Evolutionary conservation across 176 grass and related monocot genomes (phyloP).

Genomic region (Cenchrus purpureus): DNA sequence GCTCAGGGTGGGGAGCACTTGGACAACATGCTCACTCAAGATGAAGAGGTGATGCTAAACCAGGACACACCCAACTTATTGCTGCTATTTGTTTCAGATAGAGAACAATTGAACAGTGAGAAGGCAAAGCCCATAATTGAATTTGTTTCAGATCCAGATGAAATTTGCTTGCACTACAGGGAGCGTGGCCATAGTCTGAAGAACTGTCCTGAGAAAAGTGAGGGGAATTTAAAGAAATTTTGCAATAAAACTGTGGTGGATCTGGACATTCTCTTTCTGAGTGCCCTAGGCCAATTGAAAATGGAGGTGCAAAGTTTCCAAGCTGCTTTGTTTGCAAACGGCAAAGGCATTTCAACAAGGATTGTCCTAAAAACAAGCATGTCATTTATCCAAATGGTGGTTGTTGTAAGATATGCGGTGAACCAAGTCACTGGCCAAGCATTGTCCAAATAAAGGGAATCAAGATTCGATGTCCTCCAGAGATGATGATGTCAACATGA

Average conservation of each 20-base stretch:
- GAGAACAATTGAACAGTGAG: no score
- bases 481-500: conserved; percentile 34
- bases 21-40: no score
- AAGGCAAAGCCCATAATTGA: no score
- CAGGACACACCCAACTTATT: no score
- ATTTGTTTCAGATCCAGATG: no score
- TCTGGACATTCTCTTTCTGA: conserved; percentile 79
- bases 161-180: conserved; percentile 84
- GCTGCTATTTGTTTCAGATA: no score
- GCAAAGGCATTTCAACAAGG: conserved; percentile 79
- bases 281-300: conserved; percentile 71
- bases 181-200: conserved; percentile 84
- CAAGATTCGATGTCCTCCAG: conserved; percentile 40
- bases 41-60: no score
- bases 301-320: conserved; percentile 89
- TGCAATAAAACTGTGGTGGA: conserved; percentile 91
- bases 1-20: no score
- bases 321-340: conserved; percentile 92
- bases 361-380: conserved; percentile 82
- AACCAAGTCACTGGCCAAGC: conserved; percentile 91
- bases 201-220: conserved; percentile 84
- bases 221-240: conserved; percentile 63
- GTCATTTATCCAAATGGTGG: conserved; percentile 98
- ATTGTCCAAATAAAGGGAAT: conserved; percentile 73
- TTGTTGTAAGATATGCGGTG: conserved; percentile 92